These are phyloP conservation scores for Chalciporus chontae DNA, from an alignment of 768 basidiomycete genomes.

Conservation along the genomic window DNA sequence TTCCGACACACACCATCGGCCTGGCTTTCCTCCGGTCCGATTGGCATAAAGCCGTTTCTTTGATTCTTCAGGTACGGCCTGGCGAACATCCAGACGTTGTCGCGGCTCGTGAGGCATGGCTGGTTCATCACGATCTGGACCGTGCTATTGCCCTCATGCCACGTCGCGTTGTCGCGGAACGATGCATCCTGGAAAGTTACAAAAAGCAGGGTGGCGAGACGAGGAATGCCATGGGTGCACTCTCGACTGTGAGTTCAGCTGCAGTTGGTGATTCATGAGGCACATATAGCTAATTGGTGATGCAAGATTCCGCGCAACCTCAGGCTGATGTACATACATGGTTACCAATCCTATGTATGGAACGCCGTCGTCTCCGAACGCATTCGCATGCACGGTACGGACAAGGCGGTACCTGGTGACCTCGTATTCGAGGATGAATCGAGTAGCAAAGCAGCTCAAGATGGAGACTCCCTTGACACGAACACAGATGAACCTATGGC, in stretches of 20 bases:
- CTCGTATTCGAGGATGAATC: conserved; percentile 68
- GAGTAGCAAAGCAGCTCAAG: conserved; percentile 17
- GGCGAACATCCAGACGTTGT: conserved; percentile 94
- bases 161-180: conserved; percentile 87
- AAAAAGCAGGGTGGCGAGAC: conserved; percentile 75
- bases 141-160: conserved; percentile 86
- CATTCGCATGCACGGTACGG: conserved; percentile 70
- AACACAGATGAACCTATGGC: conserved; percentile 29
- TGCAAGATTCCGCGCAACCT: conserved; percentile 92
- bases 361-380: conserved; percentile 96
- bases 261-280: not conserved
- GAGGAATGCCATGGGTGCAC: conserved; percentile 81
- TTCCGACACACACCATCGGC: conserved; percentile 94
- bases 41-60: conserved; percentile 82
- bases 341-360: conserved; percentile 98
- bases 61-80: conserved; percentile 78
- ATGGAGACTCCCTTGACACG: conserved; percentile 29
- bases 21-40: conserved; percentile 84
- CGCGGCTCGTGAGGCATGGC: conserved; percentile 81
- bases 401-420: conserved; percentile 80
- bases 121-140: conserved; percentile 76
- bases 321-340: conserved; percentile 96
- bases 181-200: conserved; percentile 88
- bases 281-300: conserved; percentile 3
- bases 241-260: conserved; percentile 62